Conservation (phyloP, 176 grass and related monocot genomes). For the Musa schizocarpa region DNA sequence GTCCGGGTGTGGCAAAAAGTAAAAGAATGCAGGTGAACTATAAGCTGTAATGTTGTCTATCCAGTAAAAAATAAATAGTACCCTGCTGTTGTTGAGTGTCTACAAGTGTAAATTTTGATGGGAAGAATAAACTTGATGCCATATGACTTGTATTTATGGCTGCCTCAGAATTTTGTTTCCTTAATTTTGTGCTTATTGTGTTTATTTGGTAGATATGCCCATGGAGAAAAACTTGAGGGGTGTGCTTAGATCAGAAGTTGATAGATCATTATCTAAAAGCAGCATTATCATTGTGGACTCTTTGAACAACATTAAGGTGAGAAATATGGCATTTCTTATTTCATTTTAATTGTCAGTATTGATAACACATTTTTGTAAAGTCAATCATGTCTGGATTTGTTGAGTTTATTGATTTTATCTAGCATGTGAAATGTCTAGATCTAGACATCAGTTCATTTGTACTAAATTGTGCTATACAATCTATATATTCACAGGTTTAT, state of each 20-base stretch:
- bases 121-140: background rate
- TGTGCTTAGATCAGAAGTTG: constrained; percentile 89
- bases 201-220: constrained; percentile 62
- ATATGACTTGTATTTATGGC: background rate
- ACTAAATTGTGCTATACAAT: too few relatives aligned
- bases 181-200: background rate
- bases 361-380: background rate
- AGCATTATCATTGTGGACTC: constrained; percentile 84
- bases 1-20: too few relatives aligned
- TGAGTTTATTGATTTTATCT: background rate
- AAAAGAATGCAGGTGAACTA: too few relatives aligned
- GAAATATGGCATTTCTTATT: background rate
- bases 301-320: constrained; percentile 94
- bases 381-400: constrained; percentile 1
- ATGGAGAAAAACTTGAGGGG: constrained; percentile 92
- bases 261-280: constrained; percentile 71
- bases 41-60: too few relatives aligned
- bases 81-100: background rate
- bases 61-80: background rate
- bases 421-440: background rate
- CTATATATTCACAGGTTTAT: too few relatives aligned
- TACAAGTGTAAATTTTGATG: background rate
- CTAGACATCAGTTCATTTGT: background rate
- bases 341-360: background rate
- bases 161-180: background rate